Evolutionary conservation across 176 grass and related monocot species (phyloP).

Genomic region (Aegilops sharonensis): DNA sequence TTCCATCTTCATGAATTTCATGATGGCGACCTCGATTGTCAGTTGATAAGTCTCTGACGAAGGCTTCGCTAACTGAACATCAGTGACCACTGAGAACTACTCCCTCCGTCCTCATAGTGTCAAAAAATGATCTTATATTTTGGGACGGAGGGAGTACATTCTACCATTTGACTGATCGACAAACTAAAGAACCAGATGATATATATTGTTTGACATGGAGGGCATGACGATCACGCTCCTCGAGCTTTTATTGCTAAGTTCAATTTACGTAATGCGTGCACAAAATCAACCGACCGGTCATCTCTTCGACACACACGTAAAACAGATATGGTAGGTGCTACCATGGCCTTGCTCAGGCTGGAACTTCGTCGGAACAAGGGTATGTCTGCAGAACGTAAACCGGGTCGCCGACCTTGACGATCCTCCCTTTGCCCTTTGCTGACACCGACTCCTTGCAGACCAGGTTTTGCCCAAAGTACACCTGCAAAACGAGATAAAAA

Average conservation of each 20-base stretch:
- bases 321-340: background rate
- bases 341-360: slow-evolving; percentile 36
- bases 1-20: slow-evolving; percentile 21
- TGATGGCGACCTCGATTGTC: background rate
- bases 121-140: no score
- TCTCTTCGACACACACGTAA: background rate
- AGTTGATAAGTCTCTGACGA: background rate
- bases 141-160: no score
- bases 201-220: background rate
- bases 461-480: slow-evolving; percentile 84
- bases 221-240: background rate
- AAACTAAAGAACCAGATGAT: background rate
- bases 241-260: background rate
- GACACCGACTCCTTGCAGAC: slow-evolving; percentile 69
- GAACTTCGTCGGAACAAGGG: slow-evolving; percentile 50
- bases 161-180: background rate
- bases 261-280: background rate
- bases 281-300: background rate
- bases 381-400: slow-evolving; percentile 50
- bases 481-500: slow-evolving; percentile 36
- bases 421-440: slow-evolving; percentile 27
- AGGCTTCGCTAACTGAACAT: background rate
- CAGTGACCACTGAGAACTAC: background rate
- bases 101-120: no score
- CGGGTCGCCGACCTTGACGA: slow-evolving; percentile 57